Base-by-base conservation (phyloP, 1,284 basidiomycete species). In the Moesziomyces aphidis region DNA sequence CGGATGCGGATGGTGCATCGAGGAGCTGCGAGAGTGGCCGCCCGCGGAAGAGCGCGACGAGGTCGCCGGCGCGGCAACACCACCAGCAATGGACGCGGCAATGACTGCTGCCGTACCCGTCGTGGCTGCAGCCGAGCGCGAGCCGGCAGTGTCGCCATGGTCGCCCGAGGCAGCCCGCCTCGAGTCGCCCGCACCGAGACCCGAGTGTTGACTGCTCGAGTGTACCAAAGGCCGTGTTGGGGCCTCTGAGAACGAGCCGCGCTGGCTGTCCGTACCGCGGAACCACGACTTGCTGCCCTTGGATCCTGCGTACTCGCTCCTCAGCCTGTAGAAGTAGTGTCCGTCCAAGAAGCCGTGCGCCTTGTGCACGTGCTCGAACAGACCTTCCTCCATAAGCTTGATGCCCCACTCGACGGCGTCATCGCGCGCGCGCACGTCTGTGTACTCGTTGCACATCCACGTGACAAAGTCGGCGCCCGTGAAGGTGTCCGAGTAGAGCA, bases 301-400 rank as follows among this genome's bases (percentile, higher is more conserved):
- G 44, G 57, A 28, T 15, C 61, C 64, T 44, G 62, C 69, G 49
- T 61, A 76, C 44, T 76, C 74, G 34, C 68, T 61, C 49, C 45
- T 67, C 31, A 80, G 58, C 47, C 78, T 55, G 57, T 80, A 80
- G 49, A 85, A 85, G 73, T 83, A 82, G 44, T 85, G 81, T 1
- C 83, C 83, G 44, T 85, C 83, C 39, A 83, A 47, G 61, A 85
- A 84, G 13, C 78, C 81, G 50, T 83, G 83, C 24, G 50, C 55
- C 45, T 60, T 61, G 44, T 79, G 61, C 50, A 82, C 81, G 48
- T 85, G 83, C 67, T 79, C 77, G 44, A 85, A 81, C 50, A 79
- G 54, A 0, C 80, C 81, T 8, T 73, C 71, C 36, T 72, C 58
- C 70, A 76, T 72, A 47, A 85, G 62, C 55, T 65, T 63, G 26